Base-by-base conservation (phyloP, 2,329 filamentous ascomycete genomes). In the Aspergillus udagawae region DNA sequence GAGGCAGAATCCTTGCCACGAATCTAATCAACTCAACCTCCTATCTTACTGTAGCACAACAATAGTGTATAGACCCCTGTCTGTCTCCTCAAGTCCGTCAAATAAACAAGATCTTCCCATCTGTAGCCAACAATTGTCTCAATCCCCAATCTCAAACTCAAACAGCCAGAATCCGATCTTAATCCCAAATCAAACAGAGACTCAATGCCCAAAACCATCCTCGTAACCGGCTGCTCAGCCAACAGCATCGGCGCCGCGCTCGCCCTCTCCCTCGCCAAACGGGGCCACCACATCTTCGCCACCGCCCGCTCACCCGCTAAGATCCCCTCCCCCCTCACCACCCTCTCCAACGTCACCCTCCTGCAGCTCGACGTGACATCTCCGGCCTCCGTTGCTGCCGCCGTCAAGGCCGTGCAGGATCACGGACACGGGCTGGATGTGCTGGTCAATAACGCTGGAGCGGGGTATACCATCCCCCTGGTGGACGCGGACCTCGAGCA, bases 221-320 rank as follows among this genome's bases (percentile, higher is more conserved):
- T 62, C n/a, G 57, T 61, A 41, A 63, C 57, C 35, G 61, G 59
- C 58, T 73, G 75, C 64, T 73, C 70, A 3, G 70, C 68, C 17
- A 75, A 73, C 48, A 73, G 77, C 32, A 70, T 78, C 12, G 78
- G 79, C 9, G 62, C 65, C 1, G 76, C 75, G 1, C 68, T 80
- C 1, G 75, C 73, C 1, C 53, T 65, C 1, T 70, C 66, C 21
- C 75, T 80, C 60, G 68, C 73, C 53, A 59, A 71, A 38, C 57
- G 60, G 3, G 73, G 73, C 4, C 71, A 67, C n/a, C 66, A 73
- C 32, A 76, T 80, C 56, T 76, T 73, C 60, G 78, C 77, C 2
- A 78, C 77, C 1, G 71, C 73, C 4, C 75, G 77, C 14, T 66
- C 73, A 48, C 59, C 62, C 1, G 58, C 67, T 17, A 77, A 76